Percentiles rank a stretch among this genome's conserved stretches.
Conservation (phyloP, 805 yeast species). For the Kuraishia capsulata region DNA sequence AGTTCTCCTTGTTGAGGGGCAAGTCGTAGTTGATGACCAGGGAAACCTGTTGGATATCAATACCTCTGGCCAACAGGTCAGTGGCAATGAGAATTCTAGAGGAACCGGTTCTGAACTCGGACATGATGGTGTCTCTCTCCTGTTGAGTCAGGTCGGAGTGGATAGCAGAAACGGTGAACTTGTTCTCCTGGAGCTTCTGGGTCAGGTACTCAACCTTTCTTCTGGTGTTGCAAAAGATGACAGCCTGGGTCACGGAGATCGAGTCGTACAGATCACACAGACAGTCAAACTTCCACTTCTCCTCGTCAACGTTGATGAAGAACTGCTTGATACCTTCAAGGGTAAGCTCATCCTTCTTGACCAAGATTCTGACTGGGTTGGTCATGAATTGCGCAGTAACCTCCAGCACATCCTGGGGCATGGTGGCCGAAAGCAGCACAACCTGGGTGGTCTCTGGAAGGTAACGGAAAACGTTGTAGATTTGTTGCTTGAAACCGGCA, state of each 20-base stretch:
- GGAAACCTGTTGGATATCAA: constrained; percentile 97
- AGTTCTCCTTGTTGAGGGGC: constrained; percentile 89
- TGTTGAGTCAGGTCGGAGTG: constrained; percentile 96
- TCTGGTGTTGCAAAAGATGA: constrained; percentile 95
- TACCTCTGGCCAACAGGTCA: constrained; percentile 97
- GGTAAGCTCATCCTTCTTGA: constrained; percentile 88
- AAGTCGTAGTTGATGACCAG: constrained; percentile 92
- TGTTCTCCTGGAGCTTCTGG: constrained; percentile 64
- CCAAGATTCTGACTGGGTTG: constrained; percentile 89
- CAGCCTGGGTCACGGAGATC: constrained; percentile 93
- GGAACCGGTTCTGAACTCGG: constrained; percentile 88
- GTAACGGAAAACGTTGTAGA: constrained; percentile 80
- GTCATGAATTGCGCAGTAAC: constrained; percentile 88
- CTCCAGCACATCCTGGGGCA: constrained; percentile 85
- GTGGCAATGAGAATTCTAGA: constrained; percentile 93
- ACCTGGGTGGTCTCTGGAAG: constrained; percentile 85
- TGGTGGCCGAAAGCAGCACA: constrained; percentile 90
- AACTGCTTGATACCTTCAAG: constrained; percentile 93
- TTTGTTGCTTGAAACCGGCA: constrained; percentile 92
- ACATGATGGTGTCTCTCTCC: constrained; percentile 92
- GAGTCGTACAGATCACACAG: constrained; percentile 93
- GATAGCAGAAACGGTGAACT: constrained; percentile 91
- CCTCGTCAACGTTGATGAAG: constrained; percentile 84
- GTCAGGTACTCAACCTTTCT: constrained; percentile 89
- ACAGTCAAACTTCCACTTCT: constrained; percentile 90